Evolutionary conservation across 768 basidiomycete genomes (phyloP), one percentile per base, ranked within the genome.

Genomic region (Lactifluus subvellereus): DNA sequence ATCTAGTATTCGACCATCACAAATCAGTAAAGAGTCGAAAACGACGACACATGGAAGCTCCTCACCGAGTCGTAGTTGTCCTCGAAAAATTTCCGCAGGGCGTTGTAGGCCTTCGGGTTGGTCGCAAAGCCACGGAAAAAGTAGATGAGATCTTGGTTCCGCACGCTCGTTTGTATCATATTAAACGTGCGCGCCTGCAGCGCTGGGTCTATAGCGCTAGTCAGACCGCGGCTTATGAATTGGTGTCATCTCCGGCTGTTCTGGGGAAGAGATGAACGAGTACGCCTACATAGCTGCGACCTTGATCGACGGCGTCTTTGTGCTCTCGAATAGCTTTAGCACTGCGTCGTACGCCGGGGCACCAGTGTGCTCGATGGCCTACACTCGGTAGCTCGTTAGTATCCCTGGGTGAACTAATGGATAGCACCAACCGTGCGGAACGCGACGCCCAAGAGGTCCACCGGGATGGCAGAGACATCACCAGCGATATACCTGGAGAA

Each of bases 341-440:
- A 88, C 78, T 42, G 86, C 85, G 38, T 91, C 83, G 69, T 86
- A 96, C 70, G 95, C 94, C 30, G 75, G 76, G 38, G 74, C 74
- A 22, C 92, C 91, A 45, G 91, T 92, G 69, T 89, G 76, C 71
- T 81, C 79, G 59, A 92, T 88, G 57, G 86, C 86, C 85, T 89
- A 64, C 9, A 61, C 38, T 61, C 37, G 60, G 20, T 45, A 48
- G 56, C 43, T 57, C 42, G 48, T 52, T 13, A 68, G 5, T 32
- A 55, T 35, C 56, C 53, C 3, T 30, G n/a, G 18, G 9, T 30
- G 3, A 27, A 20, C 3, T 18, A 32, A 20, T 35, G 14, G 8
- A 71, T 82, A 27, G 27, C 16, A 35, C 58, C 22, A 67, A 88
- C 87, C 55, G 74, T 78, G 33, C 71, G 68, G 72, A 79, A 86